Percentiles rank a stretch among this genome's conserved stretches.
phyloP scores from a whole-genome alignment of 192 early-diverging fungal species.

The Borealophlyctis nickersoniae region DNA sequence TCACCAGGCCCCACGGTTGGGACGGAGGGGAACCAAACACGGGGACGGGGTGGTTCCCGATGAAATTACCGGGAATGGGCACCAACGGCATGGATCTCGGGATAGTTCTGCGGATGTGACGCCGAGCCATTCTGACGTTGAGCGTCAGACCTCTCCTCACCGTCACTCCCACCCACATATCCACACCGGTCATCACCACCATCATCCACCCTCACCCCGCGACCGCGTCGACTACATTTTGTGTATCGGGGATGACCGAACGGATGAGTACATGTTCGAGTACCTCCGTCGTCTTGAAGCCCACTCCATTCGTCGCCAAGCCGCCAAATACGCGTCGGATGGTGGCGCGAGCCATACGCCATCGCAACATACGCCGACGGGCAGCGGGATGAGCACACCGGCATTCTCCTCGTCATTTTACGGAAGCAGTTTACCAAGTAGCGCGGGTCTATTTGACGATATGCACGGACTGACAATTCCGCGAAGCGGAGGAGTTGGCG shows the following conservation, averaged over 20 bases:
- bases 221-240: conserved; percentile 64
- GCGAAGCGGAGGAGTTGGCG: not conserved
- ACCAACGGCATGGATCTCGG: not conserved
- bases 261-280: conserved; percentile 81
- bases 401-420: no score
- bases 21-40: not conserved
- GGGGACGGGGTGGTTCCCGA: not conserved
- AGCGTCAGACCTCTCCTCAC: not conserved
- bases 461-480: not conserved
- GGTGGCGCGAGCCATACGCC: not conserved
- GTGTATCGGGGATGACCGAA: conserved; percentile 70
- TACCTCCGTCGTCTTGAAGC: conserved; percentile 41
- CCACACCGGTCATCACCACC: not conserved
- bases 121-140: not conserved
- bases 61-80: not conserved
- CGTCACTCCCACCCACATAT: not conserved
- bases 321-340: not conserved
- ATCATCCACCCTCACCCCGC: conserved; percentile 9
- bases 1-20: no score
- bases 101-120: not conserved
- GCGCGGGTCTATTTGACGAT: not conserved
- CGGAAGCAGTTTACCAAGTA: not conserved
- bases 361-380: no score
- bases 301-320: conserved; percentile 8
- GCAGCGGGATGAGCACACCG: no score